These are phyloP conservation scores for Alternaria atra DNA, from an alignment of 2,329 filamentous ascomycete species.

Conservation along the genomic window DNA sequence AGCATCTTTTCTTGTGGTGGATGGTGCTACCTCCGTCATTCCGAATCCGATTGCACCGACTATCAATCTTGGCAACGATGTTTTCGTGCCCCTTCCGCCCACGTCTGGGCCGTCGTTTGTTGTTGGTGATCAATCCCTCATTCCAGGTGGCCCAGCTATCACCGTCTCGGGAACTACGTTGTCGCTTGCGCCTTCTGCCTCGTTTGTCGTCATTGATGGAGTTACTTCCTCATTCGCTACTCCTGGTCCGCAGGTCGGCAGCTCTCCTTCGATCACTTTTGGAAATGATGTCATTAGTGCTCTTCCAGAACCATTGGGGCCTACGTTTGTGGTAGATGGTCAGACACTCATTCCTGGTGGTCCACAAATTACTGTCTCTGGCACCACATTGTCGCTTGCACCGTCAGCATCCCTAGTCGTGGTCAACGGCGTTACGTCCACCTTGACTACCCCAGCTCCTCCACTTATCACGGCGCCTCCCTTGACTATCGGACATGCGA, in stretches of 20 bases:
- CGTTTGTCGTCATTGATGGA: conserved; percentile 44
- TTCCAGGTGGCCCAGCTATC: conserved; percentile 44
- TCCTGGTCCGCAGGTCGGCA: conserved; percentile 19
- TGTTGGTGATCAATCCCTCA: conserved; percentile 49
- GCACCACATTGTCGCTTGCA: conserved; percentile 45
- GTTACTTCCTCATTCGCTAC: conserved; percentile 45
- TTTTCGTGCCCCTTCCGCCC: conserved; percentile 37
- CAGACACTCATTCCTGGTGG: conserved; percentile 51
- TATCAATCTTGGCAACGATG: conserved; percentile 40
- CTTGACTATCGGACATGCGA: conserved; percentile 40
- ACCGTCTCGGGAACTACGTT: conserved; percentile 44
- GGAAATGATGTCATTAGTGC: conserved; percentile 29
- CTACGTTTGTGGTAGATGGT: conserved; percentile 46
- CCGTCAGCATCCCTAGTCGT: conserved; percentile 43
- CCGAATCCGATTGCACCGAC: conserved; percentile 31
- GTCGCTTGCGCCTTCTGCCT: conserved; percentile 38
- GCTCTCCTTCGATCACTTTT: conserved; percentile 30
- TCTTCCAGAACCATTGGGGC: conserved; percentile 14
- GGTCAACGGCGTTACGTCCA: conserved; percentile 48
- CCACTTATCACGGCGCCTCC: conserved; percentile 37
- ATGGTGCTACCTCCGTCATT: conserved; percentile 45
- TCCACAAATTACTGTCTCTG: conserved; percentile 44
- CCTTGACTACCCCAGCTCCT: conserved; percentile 37
- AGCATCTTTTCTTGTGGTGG: conserved; percentile 41
- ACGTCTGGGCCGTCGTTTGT: conserved; percentile 46